Evolutionary conservation across 495 filamentous ascomycete species (phyloP).

Genomic region (Chaetomium tenue): DNA sequence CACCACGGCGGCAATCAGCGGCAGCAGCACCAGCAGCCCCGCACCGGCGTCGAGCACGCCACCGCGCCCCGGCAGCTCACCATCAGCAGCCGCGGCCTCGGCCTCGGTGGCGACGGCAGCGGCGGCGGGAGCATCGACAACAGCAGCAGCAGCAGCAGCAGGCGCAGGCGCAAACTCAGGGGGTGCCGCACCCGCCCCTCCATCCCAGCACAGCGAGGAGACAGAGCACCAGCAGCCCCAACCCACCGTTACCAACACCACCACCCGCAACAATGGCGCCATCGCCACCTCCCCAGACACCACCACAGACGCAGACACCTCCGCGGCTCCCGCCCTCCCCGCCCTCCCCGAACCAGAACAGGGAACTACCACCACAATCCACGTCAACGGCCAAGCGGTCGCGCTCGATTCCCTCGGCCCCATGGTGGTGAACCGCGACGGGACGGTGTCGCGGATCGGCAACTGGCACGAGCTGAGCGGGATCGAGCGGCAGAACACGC

Average conservation of each 20-base stretch:
- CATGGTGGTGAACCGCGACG: conserved; percentile 66
- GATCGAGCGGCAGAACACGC: conserved; percentile 58
- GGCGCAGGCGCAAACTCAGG: neutral
- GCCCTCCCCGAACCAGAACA: conserved; percentile 31
- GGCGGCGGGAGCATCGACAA: neutral
- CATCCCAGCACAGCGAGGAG: neutral
- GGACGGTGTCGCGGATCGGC: conserved; percentile 60
- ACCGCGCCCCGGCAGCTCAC: conserved; percentile 30
- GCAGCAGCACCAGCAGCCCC: conserved; percentile 19
- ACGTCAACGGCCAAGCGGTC: conserved; percentile 49
- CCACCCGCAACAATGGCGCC: neutral
- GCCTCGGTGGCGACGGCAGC: neutral
- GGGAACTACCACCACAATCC: conserved; percentile 37
- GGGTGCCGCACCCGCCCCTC: conserved; percentile 4
- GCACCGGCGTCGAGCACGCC: conserved; percentile 31
- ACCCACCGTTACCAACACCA: neutral
- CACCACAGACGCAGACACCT: neutral
- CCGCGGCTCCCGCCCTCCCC: conserved; percentile 4
- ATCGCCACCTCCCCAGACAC: neutral
- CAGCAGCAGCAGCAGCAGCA: neutral
- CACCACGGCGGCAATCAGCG: neutral
- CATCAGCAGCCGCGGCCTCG: conserved; percentile 19
- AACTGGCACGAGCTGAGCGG: conserved; percentile 69
- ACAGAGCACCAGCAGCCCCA: neutral
- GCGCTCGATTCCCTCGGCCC: conserved; percentile 61